phyloP scores from a whole-genome alignment of 129 eudicot genomes.

The Kitagawia praeruptora region DNA sequence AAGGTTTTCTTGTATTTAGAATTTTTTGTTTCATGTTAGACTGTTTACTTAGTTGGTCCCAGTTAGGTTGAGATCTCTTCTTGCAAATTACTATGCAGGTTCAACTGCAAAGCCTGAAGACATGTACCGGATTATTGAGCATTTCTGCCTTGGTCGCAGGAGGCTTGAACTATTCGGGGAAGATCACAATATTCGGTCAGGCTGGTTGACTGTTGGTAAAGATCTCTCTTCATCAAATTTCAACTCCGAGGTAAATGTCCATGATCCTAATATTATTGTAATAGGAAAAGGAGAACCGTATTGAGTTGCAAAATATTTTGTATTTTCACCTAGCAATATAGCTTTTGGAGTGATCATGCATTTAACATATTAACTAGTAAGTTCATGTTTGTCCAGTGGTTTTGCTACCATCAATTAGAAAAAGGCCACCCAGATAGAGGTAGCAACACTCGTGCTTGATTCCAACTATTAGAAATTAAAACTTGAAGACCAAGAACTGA shows the following conservation, averaged over 20 bases:
- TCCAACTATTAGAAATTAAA: neutral
- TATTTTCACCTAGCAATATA: conserved; percentile 1
- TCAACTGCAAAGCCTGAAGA: conserved; percentile 99
- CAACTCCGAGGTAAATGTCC: conserved; percentile 53
- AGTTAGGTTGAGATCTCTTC: neutral
- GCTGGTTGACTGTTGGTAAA: conserved; percentile 98
- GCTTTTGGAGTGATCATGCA: neutral
- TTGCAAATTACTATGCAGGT: conserved; percentile 37
- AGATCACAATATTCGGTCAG: conserved; percentile 91
- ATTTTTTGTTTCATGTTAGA: neutral
- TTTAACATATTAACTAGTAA: neutral
- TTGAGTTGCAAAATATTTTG: neutral
- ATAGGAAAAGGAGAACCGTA: neutral
- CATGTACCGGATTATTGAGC: conserved; percentile 93
- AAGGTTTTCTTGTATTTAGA: neutral
- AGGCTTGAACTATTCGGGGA: conserved; percentile 95
- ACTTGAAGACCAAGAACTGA: neutral
- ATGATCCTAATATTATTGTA: neutral
- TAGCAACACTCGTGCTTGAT: neutral
- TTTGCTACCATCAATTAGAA: neutral
- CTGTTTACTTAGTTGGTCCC: neutral
- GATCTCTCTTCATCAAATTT: conserved; percentile 87
- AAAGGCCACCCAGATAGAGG: neutral
- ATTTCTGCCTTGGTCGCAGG: conserved; percentile 91
- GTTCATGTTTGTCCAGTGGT: neutral